Evolutionary conservation across 208 protist species (phyloP).

Genomic region (Perkinsela sp.): DNA sequence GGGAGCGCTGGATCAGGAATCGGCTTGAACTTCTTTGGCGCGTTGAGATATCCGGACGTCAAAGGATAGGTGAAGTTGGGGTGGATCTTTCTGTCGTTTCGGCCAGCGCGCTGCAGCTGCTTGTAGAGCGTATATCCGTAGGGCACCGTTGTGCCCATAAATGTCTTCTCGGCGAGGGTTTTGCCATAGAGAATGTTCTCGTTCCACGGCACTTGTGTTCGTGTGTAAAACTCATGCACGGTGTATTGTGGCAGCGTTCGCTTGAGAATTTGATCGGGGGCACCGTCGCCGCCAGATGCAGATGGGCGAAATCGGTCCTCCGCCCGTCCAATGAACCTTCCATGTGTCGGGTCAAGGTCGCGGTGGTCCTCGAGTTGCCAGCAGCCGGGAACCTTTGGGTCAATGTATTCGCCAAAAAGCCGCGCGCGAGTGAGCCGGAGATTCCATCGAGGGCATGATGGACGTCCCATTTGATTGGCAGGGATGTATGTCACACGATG

Average conservation of each 20-base stretch:
- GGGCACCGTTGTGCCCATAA: slow-evolving; percentile 48
- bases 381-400: slow-evolving; percentile 38
- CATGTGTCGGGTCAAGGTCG: slow-evolving; percentile 54
- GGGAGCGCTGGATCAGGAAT: slow-evolving; percentile 16
- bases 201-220: slow-evolving; percentile 47
- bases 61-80: slow-evolving; percentile 52
- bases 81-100: slow-evolving; percentile 54
- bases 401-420: slow-evolving; percentile 64
- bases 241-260: slow-evolving; percentile 59
- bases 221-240: slow-evolving; percentile 54
- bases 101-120: slow-evolving; percentile 59
- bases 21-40: slow-evolving; percentile 37
- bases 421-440: slow-evolving; percentile 35
- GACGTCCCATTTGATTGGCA: slow-evolving; percentile 24
- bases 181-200: slow-evolving; percentile 68
- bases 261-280: slow-evolving; percentile 55
- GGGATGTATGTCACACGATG: slow-evolving; percentile 35
- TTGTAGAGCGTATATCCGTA: slow-evolving; percentile 62
- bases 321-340: slow-evolving; percentile 52
- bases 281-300: slow-evolving; percentile 18
- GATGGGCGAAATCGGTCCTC: slow-evolving; percentile 43
- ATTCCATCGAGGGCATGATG: slow-evolving; percentile 55
- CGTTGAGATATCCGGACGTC: slow-evolving; percentile 32
- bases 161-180: slow-evolving; percentile 41
- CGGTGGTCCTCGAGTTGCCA: slow-evolving; percentile 67